Percentiles rank a stretch among this genome's conserved stretches.
Evolutionary conservation across 441 rosid genomes (phyloP).

Genomic region (Aleurites moluccanus): DNA sequence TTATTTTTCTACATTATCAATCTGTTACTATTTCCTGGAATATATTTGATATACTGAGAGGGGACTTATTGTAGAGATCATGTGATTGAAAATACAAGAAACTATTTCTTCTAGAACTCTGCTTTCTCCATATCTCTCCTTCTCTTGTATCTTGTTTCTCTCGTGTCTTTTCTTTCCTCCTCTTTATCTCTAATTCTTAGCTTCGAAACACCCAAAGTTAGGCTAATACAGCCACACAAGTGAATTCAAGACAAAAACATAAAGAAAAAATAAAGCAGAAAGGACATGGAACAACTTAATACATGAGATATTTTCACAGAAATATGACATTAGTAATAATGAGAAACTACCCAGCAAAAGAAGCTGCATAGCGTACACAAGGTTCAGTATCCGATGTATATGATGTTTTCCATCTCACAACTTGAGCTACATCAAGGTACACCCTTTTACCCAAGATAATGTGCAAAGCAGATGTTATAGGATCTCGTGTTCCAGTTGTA

Average conservation of each 20-base stretch:
- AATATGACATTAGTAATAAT: conserved; percentile 21
- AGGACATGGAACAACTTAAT: conserved; percentile 1
- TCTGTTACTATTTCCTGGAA: too few relatives aligned
- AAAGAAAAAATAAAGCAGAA: neutral
- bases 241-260: neutral
- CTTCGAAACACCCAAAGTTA: too few relatives aligned
- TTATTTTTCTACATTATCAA: too few relatives aligned
- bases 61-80: too few relatives aligned
- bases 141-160: too few relatives aligned
- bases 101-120: too few relatives aligned
- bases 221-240: neutral
- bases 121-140: too few relatives aligned
- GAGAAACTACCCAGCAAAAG: conserved; percentile 89
- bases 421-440: conserved; percentile 83
- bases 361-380: conserved; percentile 86
- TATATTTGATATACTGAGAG: too few relatives aligned
- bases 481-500: conserved; percentile 94
- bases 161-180: too few relatives aligned
- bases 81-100: too few relatives aligned
- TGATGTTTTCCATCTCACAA: conserved; percentile 87
- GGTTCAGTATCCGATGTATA: conserved; percentile 65
- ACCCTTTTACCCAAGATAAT: conserved; percentile 79
- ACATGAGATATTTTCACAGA: neutral
- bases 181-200: too few relatives aligned
- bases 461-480: conserved; percentile 85